Percentiles rank a stretch among this genome's conserved stretches.
phyloP scores from a whole-genome alignment of 108 stramenopile genomes.

The Cyclotella sp. region DNA sequence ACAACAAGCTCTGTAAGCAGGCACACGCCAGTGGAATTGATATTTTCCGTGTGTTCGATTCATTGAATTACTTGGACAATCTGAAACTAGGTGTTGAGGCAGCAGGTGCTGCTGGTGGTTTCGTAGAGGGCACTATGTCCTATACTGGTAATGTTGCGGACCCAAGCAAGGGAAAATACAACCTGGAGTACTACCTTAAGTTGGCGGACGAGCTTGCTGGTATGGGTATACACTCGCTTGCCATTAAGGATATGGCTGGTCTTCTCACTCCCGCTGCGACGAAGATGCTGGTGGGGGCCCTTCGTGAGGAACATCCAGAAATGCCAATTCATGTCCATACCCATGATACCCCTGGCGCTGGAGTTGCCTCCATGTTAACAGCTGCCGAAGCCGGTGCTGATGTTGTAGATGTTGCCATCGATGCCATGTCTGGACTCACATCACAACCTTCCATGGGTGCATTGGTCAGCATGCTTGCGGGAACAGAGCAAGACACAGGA shows the following conservation, averaged over 20 bases:
- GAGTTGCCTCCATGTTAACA: constrained; percentile 95
- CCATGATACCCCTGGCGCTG: constrained; percentile 96
- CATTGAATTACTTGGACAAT: constrained; percentile 86
- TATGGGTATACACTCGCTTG: constrained; percentile 79
- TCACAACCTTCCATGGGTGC: constrained; percentile 96
- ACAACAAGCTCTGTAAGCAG: constrained; percentile 80
- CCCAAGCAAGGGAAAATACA: constrained; percentile 69
- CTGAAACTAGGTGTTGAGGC: constrained; percentile 87
- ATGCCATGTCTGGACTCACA: constrained; percentile 96
- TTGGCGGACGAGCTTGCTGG: constrained; percentile 69
- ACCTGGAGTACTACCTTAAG: constrained; percentile 83
- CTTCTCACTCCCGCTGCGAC: constrained; percentile 82
- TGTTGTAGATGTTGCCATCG: constrained; percentile 94
- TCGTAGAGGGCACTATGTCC: constrained; percentile 85
- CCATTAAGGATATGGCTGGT: constrained; percentile 90
- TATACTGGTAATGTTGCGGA: constrained; percentile 69
- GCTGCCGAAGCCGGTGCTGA: constrained; percentile 94
- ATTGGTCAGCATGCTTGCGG: constrained; percentile 81
- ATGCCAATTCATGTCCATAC: constrained; percentile 97
- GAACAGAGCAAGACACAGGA: constrained; percentile 92
- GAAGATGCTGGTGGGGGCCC: constrained; percentile 63
- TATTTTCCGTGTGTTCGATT: constrained; percentile 93
- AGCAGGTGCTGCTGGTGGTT: constrained; percentile 79
- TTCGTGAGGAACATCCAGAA: constrained; percentile 84
- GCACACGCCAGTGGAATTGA: constrained; percentile 81